These are phyloP conservation scores for Cystofilobasidium ferigula DNA, from an alignment of 768 basidiomycete genomes.

Conservation along the genomic window DNA sequence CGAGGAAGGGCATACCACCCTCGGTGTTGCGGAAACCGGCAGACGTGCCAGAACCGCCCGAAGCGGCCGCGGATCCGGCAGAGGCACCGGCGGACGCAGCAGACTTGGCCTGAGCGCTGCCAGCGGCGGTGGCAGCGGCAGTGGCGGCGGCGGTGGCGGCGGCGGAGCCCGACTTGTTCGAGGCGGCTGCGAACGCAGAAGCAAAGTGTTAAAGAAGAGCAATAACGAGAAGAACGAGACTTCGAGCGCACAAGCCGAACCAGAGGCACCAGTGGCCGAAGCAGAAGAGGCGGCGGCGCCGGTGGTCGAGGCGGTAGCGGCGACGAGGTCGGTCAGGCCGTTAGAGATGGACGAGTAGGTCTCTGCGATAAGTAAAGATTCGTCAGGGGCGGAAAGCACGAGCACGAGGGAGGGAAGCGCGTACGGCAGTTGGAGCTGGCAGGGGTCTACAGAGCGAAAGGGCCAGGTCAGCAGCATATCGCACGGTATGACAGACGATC, in stretches of 20 bases:
- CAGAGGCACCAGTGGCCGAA: not conserved
- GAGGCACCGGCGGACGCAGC: not conserved
- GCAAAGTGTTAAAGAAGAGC: too few relatives aligned
- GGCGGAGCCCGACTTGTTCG: not conserved
- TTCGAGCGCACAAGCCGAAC: slow-evolving; percentile 1
- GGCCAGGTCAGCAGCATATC: not conserved
- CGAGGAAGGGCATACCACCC: slow-evolving; percentile 11
- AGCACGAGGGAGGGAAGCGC: too few relatives aligned
- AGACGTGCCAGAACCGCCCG: slow-evolving; percentile 5
- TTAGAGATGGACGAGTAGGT: slow-evolving; percentile 37
- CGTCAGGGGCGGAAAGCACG: not conserved
- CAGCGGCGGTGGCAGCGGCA: not conserved
- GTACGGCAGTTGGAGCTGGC: slow-evolving; percentile 32
- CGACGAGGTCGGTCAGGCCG: slow-evolving; percentile 29
- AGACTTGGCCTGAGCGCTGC: not conserved
- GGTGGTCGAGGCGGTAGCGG: slow-evolving; percentile 27
- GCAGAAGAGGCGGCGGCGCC: slow-evolving; percentile 5
- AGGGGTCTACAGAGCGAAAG: too few relatives aligned
- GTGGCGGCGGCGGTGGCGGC: not conserved
- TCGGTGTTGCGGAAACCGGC: not conserved
- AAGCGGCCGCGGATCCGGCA: not conserved
- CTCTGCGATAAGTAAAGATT: not conserved
- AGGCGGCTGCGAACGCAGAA: not conserved
- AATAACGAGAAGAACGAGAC: too few relatives aligned
- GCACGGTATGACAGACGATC: not conserved